Evolutionary conservation across 176 grass and related monocot genomes (phyloP), one percentile per base, ranked within the genome.

Genomic region (Calamus simplicifolius): DNA sequence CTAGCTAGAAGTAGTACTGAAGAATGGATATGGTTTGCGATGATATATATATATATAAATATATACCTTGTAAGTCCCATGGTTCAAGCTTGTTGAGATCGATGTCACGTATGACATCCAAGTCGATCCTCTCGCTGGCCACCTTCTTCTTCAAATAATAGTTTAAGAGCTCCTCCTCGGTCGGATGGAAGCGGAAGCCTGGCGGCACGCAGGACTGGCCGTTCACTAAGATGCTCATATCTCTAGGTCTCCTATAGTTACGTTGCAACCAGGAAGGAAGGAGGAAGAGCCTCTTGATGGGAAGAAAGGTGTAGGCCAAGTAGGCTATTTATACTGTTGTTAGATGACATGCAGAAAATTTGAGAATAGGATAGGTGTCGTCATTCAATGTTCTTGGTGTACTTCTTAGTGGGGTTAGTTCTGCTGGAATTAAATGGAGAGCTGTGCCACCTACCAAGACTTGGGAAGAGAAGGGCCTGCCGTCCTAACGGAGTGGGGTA

Each of bases 81-180:
- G 89, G 89, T 76, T 95, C 89, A 7, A 95, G 89, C 78, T 95
- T 95, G 69, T 85, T 95, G 51, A 95, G 89, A 52, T 95, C 89
- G 1, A 95, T 73, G 62, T 95, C 89, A 57, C 64, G 89, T 66
- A 95, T 95, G 50, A 95, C 89, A 63, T 95, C 89, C 5, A 89
- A 81, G 74, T 95, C 89, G 79, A 95, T 85, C 27, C 57, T 62
- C 79, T 78, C 69, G 3, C 72, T 77, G 18, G 85, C 82, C 21
- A 95, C 79, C 85, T 95, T 95, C 85, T 89, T 95, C 71, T 60
- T 85, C 49, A 95, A 77, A 73, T 95, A 95, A 82, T 95, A 95
- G 29, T 71, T 85, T 10, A 95, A 82, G 0, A 95, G 74, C 79
- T 95, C 89, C 80, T 95, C 89, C 77, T 95, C 89, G 50, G 89